Conservation (phyloP, 805 yeast species). For the Candida manassasensis region DNA sequence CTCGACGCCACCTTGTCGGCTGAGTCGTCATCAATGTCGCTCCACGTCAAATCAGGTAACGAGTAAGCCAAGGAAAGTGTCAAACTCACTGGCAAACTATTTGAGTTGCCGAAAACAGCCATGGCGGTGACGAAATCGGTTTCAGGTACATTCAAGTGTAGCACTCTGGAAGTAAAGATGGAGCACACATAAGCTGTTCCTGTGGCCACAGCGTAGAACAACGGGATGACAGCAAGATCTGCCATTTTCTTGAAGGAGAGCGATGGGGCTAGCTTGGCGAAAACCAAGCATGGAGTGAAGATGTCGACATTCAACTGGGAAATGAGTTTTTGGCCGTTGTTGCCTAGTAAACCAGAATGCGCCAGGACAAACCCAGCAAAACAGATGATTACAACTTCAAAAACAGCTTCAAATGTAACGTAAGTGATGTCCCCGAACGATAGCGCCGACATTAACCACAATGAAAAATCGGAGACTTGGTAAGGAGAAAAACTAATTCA, state of each 20-base stretch:
- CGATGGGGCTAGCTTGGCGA: conserved; percentile 66
- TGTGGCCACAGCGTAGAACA: conserved; percentile 80
- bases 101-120: conserved; percentile 95
- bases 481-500: background rate
- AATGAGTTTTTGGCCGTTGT: conserved; percentile 71
- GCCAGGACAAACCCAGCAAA: conserved; percentile 86
- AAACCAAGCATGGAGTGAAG: conserved; percentile 93
- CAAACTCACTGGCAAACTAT: conserved; percentile 89
- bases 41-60: conserved; percentile 73
- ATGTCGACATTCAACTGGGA: conserved; percentile 80
- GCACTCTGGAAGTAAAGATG: conserved; percentile 43
- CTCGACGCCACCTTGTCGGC: conserved; percentile 71
- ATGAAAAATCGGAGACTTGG: background rate
- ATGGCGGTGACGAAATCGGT: conserved; percentile 91
- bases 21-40: conserved; percentile 59
- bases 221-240: conserved; percentile 80
- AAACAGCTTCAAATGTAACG: conserved; percentile 84
- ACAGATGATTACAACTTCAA: conserved; percentile 85
- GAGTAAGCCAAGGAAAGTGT: conserved; percentile 76
- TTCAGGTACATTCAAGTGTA: conserved; percentile 67
- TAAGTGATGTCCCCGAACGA: conserved; percentile 47
- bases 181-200: conserved; percentile 68
- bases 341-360: conserved; percentile 59
- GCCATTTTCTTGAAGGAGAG: conserved; percentile 70
- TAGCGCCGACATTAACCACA: conserved; percentile 15